Evolutionary conservation across 73 alveolate species (phyloP).

Genomic region (Stentor roeselii): DNA sequence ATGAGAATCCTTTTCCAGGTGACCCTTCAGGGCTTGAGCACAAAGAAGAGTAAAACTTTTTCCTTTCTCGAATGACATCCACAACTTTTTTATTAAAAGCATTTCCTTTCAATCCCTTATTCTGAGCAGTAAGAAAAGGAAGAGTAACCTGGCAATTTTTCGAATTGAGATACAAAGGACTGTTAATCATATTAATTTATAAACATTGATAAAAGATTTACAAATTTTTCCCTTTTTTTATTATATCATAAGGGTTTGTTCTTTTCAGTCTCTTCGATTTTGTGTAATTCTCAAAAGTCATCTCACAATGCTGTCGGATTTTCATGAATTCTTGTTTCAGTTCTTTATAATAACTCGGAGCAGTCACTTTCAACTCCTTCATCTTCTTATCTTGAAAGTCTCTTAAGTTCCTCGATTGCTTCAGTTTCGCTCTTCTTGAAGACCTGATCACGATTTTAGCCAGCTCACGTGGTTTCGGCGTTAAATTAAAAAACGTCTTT

Average conservation of each 20-base stretch:
- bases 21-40: no score
- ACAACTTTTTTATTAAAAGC: no score
- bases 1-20: no score
- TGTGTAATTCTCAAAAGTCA: conserved; percentile 1
- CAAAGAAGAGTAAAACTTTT: no score
- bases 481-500: neutral
- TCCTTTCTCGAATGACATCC: no score
- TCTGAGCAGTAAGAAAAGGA: no score
- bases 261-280: neutral
- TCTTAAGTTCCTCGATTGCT: neutral
- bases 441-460: neutral
- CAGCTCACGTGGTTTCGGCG: neutral
- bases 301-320: conserved; percentile 12
- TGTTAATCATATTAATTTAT: no score
- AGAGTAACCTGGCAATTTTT: no score
- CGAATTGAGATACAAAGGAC: no score
- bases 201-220: no score
- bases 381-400: conserved; percentile 14
- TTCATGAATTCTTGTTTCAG: neutral
- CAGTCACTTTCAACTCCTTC: neutral
- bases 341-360: conserved; percentile 4
- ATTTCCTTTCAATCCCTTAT: no score
- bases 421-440: neutral
- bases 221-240: no score
- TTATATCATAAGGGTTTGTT: conserved; percentile 5